A percentile compares a stretch with the other conserved stretches of the same genome.
Evolutionary conservation across 257 asterid species (phyloP).

Genomic region (Solanum ossicruentum): DNA sequence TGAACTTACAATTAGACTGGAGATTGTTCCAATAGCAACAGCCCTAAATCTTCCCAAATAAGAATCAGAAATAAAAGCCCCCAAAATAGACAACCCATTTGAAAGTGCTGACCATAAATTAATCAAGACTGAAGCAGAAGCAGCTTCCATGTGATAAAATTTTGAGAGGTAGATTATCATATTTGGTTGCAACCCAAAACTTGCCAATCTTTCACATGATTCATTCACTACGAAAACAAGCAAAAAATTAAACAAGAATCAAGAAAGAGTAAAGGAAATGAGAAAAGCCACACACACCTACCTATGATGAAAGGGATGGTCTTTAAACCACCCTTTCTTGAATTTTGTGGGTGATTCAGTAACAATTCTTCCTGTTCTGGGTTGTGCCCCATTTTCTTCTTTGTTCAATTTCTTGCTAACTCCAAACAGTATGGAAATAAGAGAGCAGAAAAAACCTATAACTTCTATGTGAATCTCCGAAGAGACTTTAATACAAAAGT

Average conservation of each 20-base stretch:
- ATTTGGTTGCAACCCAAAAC: slow-evolving; percentile 5
- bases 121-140: neutral
- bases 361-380: neutral
- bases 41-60: slow-evolving; percentile 5
- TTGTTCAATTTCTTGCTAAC: neutral
- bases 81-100: slow-evolving; percentile 4
- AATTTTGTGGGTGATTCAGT: neutral
- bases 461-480: too few species aligned
- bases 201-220: slow-evolving; percentile 6
- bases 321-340: slow-evolving; percentile 1
- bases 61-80: slow-evolving; percentile 9
- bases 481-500: too few species aligned
- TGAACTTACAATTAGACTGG: slow-evolving; percentile 8
- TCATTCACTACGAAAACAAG: slow-evolving; percentile 2
- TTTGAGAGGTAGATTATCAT: slow-evolving; percentile 7
- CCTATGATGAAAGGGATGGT: slow-evolving; percentile 8
- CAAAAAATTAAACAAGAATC: too few species aligned
- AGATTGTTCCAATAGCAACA: slow-evolving; percentile 5
- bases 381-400: neutral
- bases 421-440: neutral
- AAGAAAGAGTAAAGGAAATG: neutral
- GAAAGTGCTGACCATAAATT: slow-evolving; percentile 3
- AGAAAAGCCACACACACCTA: neutral
- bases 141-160: neutral
- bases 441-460: too few species aligned